Evolutionary conservation across 1,284 basidiomycete genomes (phyloP).

Genomic region (Ceraceosorus guamensis): DNA sequence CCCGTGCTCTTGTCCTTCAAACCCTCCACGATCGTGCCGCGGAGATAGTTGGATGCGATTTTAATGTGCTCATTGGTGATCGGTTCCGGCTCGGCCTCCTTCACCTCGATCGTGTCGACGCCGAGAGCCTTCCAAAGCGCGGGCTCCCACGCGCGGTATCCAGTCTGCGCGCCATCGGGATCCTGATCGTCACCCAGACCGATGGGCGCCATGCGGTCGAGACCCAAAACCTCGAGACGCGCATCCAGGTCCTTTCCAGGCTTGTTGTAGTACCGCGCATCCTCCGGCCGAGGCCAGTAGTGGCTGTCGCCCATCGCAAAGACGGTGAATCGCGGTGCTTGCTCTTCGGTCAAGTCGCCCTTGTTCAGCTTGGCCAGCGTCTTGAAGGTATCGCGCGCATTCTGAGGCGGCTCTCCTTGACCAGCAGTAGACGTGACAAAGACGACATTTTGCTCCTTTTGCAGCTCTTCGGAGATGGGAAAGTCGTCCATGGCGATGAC

Average conservation of each 20-base stretch:
- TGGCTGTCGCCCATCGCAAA: conserved; percentile 97
- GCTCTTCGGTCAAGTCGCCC: conserved; percentile 48
- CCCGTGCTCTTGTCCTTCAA: conserved; percentile 80
- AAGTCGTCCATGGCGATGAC: conserved; percentile 62
- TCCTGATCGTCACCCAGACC: conserved; percentile 97
- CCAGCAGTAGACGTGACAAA: conserved; percentile 96
- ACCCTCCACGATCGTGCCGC: conserved; percentile 87
- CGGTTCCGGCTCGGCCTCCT: conserved; percentile 86
- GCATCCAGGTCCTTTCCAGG: conserved; percentile 82
- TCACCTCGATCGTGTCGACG: conserved; percentile 80
- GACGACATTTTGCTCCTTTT: conserved; percentile 62
- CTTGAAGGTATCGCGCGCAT: conserved; percentile 85
- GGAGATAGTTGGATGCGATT: conserved; percentile 86
- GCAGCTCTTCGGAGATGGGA: conserved; percentile 59
- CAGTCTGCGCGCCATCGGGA: conserved; percentile 89
- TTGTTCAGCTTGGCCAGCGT: conserved; percentile 58
- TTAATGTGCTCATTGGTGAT: conserved; percentile 99
- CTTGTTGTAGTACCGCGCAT: conserved; percentile 96
- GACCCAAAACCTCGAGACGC: conserved; percentile 50
- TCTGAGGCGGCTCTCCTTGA: conserved; percentile 95
- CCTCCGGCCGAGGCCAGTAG: conserved; percentile 96
- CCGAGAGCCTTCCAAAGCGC: conserved; percentile 87
- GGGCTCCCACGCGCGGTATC: conserved; percentile 92
- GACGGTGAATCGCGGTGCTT: conserved; percentile 55
- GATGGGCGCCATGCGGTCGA: conserved; percentile 31